These are phyloP conservation scores for Fraxinus velutina DNA, from an alignment of 305 asterid genomes.

Conservation along the genomic window DNA sequence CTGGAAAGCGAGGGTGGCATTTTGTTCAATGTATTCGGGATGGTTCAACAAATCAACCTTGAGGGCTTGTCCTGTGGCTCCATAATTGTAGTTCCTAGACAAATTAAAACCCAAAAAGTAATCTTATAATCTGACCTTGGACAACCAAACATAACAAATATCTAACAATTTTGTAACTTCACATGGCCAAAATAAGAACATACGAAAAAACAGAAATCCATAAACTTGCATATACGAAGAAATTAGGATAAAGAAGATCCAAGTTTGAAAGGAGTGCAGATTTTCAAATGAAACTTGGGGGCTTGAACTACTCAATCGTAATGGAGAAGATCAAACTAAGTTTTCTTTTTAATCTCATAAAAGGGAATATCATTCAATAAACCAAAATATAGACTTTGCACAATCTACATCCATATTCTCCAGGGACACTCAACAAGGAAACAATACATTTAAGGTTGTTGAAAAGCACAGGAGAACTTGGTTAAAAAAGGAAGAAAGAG, in stretches of 20 bases:
- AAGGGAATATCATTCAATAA: neutral
- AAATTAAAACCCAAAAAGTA: neutral
- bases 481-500: neutral
- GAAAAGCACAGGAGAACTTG: neutral
- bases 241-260: neutral
- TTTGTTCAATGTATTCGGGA: constrained; percentile 85
- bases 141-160: neutral
- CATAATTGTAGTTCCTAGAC: constrained; percentile 74
- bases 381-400: neutral
- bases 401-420: constrained; percentile 17
- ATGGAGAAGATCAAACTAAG: neutral
- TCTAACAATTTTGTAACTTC: neutral
- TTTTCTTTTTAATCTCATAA: neutral
- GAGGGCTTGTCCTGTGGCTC: constrained; percentile 55
- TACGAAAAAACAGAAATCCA: neutral
- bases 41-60: constrained; percentile 73
- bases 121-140: neutral
- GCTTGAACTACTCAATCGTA: neutral
- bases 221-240: neutral
- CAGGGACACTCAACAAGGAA: neutral
- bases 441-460: neutral
- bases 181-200: neutral
- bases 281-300: neutral
- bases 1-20: constrained; percentile 82
- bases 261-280: neutral